Evolutionary conservation across 331 rosid species (phyloP).

Genomic region (Arachis monticola): DNA sequence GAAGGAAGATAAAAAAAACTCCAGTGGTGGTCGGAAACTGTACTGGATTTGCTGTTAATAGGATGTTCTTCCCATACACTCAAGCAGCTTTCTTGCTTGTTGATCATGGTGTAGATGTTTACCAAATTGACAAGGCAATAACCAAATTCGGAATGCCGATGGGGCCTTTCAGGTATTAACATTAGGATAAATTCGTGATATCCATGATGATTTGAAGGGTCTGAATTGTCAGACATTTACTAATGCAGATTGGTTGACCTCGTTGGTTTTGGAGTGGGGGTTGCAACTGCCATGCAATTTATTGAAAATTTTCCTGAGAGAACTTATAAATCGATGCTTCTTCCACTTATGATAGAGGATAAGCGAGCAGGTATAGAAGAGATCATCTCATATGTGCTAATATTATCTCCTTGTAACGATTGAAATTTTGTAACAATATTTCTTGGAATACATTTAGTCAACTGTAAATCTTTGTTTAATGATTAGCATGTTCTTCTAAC

Average conservation of each 20-base stretch:
- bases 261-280: constrained; percentile 89
- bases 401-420: not conserved
- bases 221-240: constrained; percentile 27
- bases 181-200: constrained; percentile 11
- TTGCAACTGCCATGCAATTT: constrained; percentile 74
- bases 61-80: constrained; percentile 91
- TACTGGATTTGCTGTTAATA: constrained; percentile 96
- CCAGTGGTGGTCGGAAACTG: constrained; percentile 98
- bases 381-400: not conserved
- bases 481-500: constrained; percentile 32
- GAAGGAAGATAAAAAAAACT: constrained; percentile 82
- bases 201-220: constrained; percentile 18
- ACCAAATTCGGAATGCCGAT: constrained; percentile 90
- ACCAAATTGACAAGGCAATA: constrained; percentile 75
- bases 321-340: constrained; percentile 79
- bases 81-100: constrained; percentile 83
- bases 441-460: constrained; percentile 3
- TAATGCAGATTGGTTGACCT: constrained; percentile 80
- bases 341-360: constrained; percentile 86
- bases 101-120: constrained; percentile 81
- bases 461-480: constrained; percentile 1
- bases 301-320: constrained; percentile 71
- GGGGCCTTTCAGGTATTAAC: constrained; percentile 92
- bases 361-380: constrained; percentile 71
- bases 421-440: constrained; percentile 7